Evolutionary conservation across 352 stramenopile genomes (phyloP).

Genomic region (Globisporangium sylvaticum): DNA sequence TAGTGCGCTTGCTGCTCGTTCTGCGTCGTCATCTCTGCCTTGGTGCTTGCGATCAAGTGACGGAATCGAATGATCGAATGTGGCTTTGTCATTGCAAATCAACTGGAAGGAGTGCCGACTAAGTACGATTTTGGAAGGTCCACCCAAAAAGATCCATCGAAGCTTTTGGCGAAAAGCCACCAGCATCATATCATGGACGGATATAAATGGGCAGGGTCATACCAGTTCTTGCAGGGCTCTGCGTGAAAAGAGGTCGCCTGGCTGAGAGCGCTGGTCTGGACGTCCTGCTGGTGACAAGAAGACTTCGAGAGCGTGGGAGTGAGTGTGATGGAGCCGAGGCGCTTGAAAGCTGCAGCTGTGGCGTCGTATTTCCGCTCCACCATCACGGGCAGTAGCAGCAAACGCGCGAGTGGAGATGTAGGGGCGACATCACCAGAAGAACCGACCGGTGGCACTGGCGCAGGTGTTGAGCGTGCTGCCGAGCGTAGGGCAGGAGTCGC

Average conservation of each 20-base stretch:
- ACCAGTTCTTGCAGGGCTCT: background rate
- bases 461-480: background rate
- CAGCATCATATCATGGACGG: conserved; percentile 5
- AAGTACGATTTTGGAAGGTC: background rate
- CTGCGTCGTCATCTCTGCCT: background rate
- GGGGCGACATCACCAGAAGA: background rate
- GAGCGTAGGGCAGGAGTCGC: background rate
- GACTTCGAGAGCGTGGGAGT: background rate
- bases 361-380: conserved; percentile 42
- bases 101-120: background rate
- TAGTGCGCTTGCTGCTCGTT: conserved; percentile 12
- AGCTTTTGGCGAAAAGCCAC: background rate
- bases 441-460: background rate
- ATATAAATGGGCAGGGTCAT: background rate
- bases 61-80: conserved; percentile 1
- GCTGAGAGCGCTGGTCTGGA: background rate
- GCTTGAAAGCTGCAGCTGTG: conserved; percentile 23
- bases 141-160: background rate
- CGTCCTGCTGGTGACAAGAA: background rate
- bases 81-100: background rate
- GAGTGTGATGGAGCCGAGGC: conserved; percentile 10
- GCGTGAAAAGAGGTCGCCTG: background rate
- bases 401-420: background rate
- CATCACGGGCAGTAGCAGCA: conserved; percentile 25
- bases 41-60: background rate